phyloP scores from a whole-genome alignment of 2,329 filamentous ascomycete species.

The Bisporella sp. region DNA sequence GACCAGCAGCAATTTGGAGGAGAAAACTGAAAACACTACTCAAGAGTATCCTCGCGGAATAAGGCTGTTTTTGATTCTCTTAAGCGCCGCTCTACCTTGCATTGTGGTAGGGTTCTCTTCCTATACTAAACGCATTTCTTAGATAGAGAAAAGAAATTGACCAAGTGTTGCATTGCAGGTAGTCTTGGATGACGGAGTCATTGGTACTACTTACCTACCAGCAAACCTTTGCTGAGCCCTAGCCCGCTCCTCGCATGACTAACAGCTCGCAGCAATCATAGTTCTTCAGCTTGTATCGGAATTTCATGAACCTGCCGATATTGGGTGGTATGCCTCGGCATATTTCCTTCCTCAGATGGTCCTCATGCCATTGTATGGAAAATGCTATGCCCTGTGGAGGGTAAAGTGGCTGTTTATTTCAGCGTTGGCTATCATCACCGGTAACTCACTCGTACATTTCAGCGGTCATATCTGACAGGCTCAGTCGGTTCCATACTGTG shows the following conservation, averaged over 20 bases:
- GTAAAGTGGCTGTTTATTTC: constrained; percentile 4
- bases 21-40: not conserved
- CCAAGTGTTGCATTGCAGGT: constrained; percentile 21
- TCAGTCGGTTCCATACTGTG: constrained; percentile 4
- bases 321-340: constrained; percentile 7
- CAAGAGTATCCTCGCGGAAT: not conserved
- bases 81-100: constrained; percentile 3
- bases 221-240: not conserved
- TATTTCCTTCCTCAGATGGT: constrained; percentile 3
- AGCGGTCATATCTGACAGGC: not conserved
- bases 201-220: constrained; percentile 2
- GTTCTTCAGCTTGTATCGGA: constrained; percentile 2
- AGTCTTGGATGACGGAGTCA: constrained; percentile 23
- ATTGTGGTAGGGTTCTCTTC: not conserved
- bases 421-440: not conserved
- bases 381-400: constrained; percentile 3
- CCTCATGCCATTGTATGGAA: constrained; percentile 5
- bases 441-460: not conserved
- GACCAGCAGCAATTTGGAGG: not conserved
- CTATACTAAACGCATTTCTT: not conserved
- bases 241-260: not conserved
- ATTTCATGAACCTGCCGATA: constrained; percentile 4
- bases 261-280: constrained; percentile 4
- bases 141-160: not conserved
- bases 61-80: constrained; percentile 1